Base-by-base conservation (phyloP, 2,329 filamentous ascomycete genomes). In the Ophiostoma tasmaniense region DNA sequence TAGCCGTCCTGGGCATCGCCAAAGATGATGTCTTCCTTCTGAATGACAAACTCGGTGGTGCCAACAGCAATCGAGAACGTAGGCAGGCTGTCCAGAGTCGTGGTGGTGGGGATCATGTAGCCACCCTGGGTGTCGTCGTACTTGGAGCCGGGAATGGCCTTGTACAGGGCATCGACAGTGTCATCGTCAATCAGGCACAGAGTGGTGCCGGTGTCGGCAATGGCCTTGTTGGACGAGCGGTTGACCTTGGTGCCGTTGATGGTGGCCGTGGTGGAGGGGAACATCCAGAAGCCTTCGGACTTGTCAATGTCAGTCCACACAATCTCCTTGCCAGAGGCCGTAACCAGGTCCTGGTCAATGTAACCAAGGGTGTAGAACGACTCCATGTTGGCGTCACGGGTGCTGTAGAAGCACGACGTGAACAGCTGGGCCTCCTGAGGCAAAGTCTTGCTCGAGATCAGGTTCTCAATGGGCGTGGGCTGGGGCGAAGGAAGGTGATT, bases 281-380 rank as follows among this genome's bases (percentile, higher is more conserved):
- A 86, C 76, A 84, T 80, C 90, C 89, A 92, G 79, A 90, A 90
- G 28, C 89, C 89, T 68, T 86, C 77, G 1, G 81, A 84, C 69
- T 84, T 87, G 77, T 91, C 86, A 66, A 92, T 78, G 8, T 62
- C 10, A 0, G 85, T 83, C 78, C 88, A 92, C 72, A 81, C 77
- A 52, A 89, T 84, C 1, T 85, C 80, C 71, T 83, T 75, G 37
- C 82, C 83, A 1, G 83, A 83, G 3, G 81, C 79, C 68, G 79
- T 81, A 65, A 90, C 80, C 0, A 85, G 82, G n/a, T 84, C 82
- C 72, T 88, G 75, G 74, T 91, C 89, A 74, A 92, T 89, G 76
- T 82, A 89, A 25, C 90, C 90, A 72, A 92, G 91, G 1, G 89
- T 91, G 79, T 89, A 92, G 79, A 90, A 92, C 0, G 83, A 85